Base-by-base conservation (phyloP, 805 yeast species). In the Millerozyma miso region DNA sequence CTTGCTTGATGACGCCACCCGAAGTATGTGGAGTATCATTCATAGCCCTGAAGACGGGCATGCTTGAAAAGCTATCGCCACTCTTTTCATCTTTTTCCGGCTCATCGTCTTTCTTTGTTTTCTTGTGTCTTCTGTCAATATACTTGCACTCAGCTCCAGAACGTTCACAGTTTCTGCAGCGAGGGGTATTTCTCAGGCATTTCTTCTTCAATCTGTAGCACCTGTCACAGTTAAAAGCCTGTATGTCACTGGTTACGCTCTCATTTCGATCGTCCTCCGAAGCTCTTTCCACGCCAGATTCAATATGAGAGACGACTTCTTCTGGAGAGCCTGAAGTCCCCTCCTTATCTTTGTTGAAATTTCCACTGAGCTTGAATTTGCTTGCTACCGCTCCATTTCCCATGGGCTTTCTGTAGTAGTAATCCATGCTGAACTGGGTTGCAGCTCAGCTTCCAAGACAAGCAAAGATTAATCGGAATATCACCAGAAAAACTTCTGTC, bases 191-290 rank as follows among this genome's bases (percentile, higher is more conserved):
- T 39, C 73, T 55, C 37, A 62, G 58, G 47, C 74, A 70, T 50
- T 68, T 67, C 49, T 70, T 70, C 56, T 70, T 70, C 43, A 70
- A 56, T 32, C 68, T 54, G 45, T 70, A 68, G 52, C 74, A 69
- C 16, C 73, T 52, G 31, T 51, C 59, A 45, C 74, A 69, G 54
- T 65, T 69, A 47, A 56, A 59, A 12, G 65, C 59, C 44, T 65
- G 69, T 23, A 23, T 23, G 10, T 23, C 29, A 23, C 10, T 23
- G 29, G 10, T 23, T 45, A 63, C 70, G 16, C 65, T 56, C 7
- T 38, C 46, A 2, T 51, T 45, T 15, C 20, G 35, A 35, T 46
- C 52, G 15, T 47, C 20, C 13, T 42, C 35, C 6, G 31, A 14
- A 19, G 23, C 17, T 15, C 7, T 32, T 32, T 32, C 34, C 4